Percentiles rank a stretch among this genome's conserved stretches.
Evolutionary conservation across 768 basidiomycete species (phyloP).

Genomic region (Boletus sp.): DNA sequence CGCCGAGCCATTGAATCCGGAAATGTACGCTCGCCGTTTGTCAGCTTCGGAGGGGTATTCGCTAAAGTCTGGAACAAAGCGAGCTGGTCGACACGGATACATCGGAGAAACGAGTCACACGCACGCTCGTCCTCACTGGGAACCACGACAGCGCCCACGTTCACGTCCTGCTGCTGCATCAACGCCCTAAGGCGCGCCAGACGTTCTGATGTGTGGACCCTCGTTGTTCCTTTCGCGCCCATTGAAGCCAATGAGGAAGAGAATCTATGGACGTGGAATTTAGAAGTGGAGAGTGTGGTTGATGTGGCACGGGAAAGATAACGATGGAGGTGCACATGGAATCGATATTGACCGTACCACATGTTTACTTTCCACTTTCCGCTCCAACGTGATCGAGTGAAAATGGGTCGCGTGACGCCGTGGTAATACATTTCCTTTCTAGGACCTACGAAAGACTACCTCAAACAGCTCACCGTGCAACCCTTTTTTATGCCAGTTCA

Average conservation of each 20-base stretch:
- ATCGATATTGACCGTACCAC: constrained; percentile 22
- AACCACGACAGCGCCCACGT: constrained; percentile 74
- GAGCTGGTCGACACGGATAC: background rate
- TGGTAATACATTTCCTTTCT: too few species aligned
- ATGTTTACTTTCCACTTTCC: constrained; percentile 27
- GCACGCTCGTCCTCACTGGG: constrained; percentile 92
- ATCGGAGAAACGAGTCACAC: constrained; percentile 23
- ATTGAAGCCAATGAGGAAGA: constrained; percentile 27
- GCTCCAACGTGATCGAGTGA: constrained; percentile 8
- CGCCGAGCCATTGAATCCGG: constrained; percentile 92
- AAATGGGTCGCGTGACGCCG: constrained; percentile 6
- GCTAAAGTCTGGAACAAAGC: constrained; percentile 62
- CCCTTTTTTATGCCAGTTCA: background rate
- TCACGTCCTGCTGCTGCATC: constrained; percentile 54
- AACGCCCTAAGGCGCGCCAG: constrained; percentile 63
- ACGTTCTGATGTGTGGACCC: constrained; percentile 60
- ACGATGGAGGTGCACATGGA: constrained; percentile 16
- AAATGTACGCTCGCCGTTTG: constrained; percentile 81
- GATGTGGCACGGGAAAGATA: constrained; percentile 20
- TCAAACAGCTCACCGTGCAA: background rate
- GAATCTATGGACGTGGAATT: constrained; percentile 3
- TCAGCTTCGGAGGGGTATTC: constrained; percentile 88
- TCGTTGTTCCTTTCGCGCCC: constrained; percentile 37
- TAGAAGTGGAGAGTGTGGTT: background rate
- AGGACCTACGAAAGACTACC: too few species aligned